These are phyloP conservation scores for Trypanosoma platydactyli DNA, from an alignment of 208 protist species.

Conservation along the genomic window DNA sequence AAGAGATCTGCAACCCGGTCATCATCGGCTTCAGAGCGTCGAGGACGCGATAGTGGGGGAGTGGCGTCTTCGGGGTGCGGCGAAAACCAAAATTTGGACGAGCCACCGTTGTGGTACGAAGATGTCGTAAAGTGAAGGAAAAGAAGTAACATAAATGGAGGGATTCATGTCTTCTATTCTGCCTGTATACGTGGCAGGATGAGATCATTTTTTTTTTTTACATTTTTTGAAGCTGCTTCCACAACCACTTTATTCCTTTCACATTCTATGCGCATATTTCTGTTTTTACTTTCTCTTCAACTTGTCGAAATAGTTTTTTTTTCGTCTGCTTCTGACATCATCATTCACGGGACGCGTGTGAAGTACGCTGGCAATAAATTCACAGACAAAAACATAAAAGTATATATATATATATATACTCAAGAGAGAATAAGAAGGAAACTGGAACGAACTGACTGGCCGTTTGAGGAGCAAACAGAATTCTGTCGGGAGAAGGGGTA, in stretches of 20 bases:
- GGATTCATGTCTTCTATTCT: not conserved
- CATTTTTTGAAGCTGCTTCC: too few species aligned
- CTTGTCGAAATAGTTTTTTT: constrained; percentile 5
- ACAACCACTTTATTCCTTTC: not conserved
- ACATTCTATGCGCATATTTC: not conserved
- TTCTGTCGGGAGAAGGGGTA: too few species aligned
- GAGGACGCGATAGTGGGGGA: not conserved
- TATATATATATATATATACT: not conserved
- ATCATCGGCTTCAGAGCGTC: not conserved
- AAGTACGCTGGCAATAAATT: not conserved
- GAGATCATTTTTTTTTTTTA: too few species aligned
- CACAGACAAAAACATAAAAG: constrained; percentile 3
- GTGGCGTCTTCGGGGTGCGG: not conserved
- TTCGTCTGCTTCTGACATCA: not conserved
- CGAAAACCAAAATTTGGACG: not conserved
- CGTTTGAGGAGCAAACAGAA: too few species aligned
- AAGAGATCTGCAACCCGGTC: not conserved
- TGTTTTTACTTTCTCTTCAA: not conserved
- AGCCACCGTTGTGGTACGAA: constrained; percentile 20
- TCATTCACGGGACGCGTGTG: not conserved
- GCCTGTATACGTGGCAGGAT: too few species aligned
- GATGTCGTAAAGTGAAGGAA: constrained; percentile 12
- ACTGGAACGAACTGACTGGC: not conserved
- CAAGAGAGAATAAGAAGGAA: constrained; percentile 7
- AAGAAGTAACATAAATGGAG: not conserved